These are phyloP conservation scores for Penicillium verrucosum DNA, from an alignment of 2,329 filamentous ascomycete species.

Conservation along the genomic window DNA sequence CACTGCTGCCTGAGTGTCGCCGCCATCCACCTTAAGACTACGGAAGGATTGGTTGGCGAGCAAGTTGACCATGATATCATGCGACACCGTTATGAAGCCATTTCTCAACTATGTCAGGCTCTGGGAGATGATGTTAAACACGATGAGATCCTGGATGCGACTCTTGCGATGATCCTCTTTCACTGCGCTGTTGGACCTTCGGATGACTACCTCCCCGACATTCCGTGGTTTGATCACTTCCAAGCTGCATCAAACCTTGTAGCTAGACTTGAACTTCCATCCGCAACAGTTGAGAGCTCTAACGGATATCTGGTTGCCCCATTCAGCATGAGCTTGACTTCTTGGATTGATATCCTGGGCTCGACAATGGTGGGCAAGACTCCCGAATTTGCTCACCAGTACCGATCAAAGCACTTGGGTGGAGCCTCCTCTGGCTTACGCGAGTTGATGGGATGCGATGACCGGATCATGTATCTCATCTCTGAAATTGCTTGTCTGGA, in stretches of 20 bases:
- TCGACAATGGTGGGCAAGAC: conserved; percentile 85
- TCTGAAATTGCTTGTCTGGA: conserved; percentile 97
- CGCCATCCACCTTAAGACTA: too few species aligned
- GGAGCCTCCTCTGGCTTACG: conserved; percentile 68
- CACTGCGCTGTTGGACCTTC: too few species aligned
- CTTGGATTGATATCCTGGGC: conserved; percentile 97
- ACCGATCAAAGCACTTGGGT: conserved; percentile 82
- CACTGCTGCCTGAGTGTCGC: too few species aligned
- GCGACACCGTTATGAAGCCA: too few species aligned
- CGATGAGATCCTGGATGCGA: conserved; percentile 32
- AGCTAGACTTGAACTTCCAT: conserved; percentile 59
- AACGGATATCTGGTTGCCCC: conserved; percentile 57
- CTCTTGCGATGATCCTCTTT: too few species aligned
- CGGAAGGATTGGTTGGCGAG: conserved; percentile 17
- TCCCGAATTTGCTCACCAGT: conserved; percentile 89
- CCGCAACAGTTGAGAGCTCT: neutral
- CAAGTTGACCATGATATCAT: too few species aligned
- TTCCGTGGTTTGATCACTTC: too few species aligned
- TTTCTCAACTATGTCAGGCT: conserved; percentile 37
- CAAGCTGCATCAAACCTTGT: conserved; percentile 55
- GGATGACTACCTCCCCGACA: too few species aligned
- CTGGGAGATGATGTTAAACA: too few species aligned
- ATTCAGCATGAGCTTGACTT: conserved; percentile 86
- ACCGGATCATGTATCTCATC: conserved; percentile 95
- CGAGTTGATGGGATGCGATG: conserved; percentile 96